phyloP scores from a whole-genome alignment of 1,284 basidiomycete genomes.

The Megacollybia platyphylla region DNA sequence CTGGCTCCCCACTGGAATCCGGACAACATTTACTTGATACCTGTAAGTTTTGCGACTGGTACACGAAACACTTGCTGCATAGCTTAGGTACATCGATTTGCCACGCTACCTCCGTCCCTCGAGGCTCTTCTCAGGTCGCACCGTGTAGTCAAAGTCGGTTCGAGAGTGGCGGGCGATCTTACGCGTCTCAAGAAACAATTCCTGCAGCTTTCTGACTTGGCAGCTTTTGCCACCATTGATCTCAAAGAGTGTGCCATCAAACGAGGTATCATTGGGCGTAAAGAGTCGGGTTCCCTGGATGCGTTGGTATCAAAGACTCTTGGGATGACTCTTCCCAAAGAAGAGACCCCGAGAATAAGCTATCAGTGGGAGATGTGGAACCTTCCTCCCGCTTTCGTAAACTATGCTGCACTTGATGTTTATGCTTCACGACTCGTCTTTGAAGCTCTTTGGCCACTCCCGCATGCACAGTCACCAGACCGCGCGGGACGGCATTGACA shows the following conservation, averaged over 20 bases:
- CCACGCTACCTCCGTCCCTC: background rate
- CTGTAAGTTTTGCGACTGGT: background rate
- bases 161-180: background rate
- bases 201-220: background rate
- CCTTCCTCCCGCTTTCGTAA: background rate
- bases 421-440: background rate
- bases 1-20: constrained; percentile 4
- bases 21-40: constrained; percentile 2
- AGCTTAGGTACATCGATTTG: background rate
- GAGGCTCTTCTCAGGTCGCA: background rate
- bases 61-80: background rate
- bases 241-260: background rate
- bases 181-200: background rate
- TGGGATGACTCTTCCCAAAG: background rate
- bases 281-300: background rate
- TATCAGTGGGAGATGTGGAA: background rate
- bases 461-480: too few species aligned
- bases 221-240: background rate
- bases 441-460: background rate
- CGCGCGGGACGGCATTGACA: background rate
- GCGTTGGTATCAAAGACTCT: background rate
- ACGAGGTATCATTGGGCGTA: background rate
- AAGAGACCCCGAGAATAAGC: background rate
- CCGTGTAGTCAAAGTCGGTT: background rate
- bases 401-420: background rate